Percentiles rank a stretch among this genome's conserved stretches.
phyloP scores from a whole-genome alignment of 257 asterid species.

The Scutellaria galericulata region DNA sequence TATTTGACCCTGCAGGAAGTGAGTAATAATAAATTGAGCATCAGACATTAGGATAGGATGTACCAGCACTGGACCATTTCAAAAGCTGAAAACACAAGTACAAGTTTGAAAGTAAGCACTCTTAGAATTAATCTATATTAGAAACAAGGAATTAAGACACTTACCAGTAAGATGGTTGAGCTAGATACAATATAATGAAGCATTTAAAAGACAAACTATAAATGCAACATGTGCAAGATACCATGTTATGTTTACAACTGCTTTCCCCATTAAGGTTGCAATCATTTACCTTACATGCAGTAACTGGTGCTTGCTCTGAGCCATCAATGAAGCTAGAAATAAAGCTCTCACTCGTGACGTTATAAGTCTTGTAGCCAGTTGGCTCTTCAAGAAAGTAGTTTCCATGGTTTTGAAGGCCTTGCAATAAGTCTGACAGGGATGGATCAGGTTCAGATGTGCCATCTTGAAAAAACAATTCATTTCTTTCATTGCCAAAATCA shows the following conservation, averaged over 20 bases:
- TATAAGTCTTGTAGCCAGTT: background rate
- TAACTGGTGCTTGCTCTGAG: slow-evolving; percentile 30
- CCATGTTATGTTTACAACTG: slow-evolving; percentile 6
- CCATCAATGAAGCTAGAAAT: slow-evolving; percentile 22
- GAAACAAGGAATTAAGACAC: background rate
- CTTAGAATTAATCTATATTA: no score
- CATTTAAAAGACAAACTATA: background rate
- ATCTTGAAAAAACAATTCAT: slow-evolving; percentile 64
- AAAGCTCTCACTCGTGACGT: slow-evolving; percentile 33
- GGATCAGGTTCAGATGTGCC: slow-evolving; percentile 77
- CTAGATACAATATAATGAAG: slow-evolving; percentile 10
- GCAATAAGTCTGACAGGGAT: slow-evolving; percentile 62
- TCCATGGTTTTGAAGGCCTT: slow-evolving; percentile 53
- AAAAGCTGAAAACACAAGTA: slow-evolving; percentile 21
- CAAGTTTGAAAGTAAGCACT: background rate
- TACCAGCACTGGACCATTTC: slow-evolving; percentile 15
- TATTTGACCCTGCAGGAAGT: slow-evolving; percentile 44
- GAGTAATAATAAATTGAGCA: slow-evolving; percentile 21
- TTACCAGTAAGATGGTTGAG: background rate
- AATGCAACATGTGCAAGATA: slow-evolving; percentile 4
- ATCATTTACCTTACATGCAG: slow-evolving; percentile 31
- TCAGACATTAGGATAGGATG: slow-evolving; percentile 17
- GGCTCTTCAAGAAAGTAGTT: slow-evolving; percentile 41
- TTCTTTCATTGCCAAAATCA: slow-evolving; percentile 64
- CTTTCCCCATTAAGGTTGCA: slow-evolving; percentile 2